Conservation (phyloP, 1,139 yeast genomes). For the Blastobotrys ciferrii region DNA sequence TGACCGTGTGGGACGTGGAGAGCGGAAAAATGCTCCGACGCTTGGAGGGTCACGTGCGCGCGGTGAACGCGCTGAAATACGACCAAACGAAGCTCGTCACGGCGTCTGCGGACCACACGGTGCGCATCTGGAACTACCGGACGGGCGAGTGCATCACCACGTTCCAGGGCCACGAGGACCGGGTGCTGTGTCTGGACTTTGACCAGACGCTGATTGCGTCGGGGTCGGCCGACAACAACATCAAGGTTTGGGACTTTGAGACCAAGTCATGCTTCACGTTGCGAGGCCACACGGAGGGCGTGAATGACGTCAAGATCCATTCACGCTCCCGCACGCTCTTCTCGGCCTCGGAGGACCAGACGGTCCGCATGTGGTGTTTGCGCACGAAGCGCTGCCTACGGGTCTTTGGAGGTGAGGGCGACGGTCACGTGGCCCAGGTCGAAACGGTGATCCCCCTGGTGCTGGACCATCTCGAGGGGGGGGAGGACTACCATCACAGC, state of each 20-base stretch:
- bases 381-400: conserved; percentile 73
- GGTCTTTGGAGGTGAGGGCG: conserved; percentile 64
- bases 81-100: conserved; percentile 88
- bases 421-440: conserved; percentile 61
- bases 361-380: conserved; percentile 94
- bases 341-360: conserved; percentile 88
- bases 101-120: conserved; percentile 87
- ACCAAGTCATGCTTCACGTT: conserved; percentile 87
- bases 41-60: conserved; percentile 78
- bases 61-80: conserved; percentile 78
- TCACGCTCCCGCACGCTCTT: conserved; percentile 73
- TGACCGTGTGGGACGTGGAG: conserved; percentile 84
- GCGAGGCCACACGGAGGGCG: conserved; percentile 92
- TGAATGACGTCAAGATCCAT: conserved; percentile 84
- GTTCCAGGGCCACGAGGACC: conserved; percentile 86
- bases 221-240: conserved; percentile 89
- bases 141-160: conserved; percentile 94
- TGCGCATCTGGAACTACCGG: conserved; percentile 92
- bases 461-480: conserved; percentile 44
- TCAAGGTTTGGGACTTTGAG: conserved; percentile 95
- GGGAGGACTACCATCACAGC: conserved; percentile 31
- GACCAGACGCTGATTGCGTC: conserved; percentile 80
- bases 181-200: conserved; percentile 79
- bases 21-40: conserved; percentile 77
- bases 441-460: conserved; percentile 85